These are phyloP conservation scores for Radiomyces spectabilis DNA, from an alignment of 192 early-diverging fungal species.

Conservation along the genomic window DNA sequence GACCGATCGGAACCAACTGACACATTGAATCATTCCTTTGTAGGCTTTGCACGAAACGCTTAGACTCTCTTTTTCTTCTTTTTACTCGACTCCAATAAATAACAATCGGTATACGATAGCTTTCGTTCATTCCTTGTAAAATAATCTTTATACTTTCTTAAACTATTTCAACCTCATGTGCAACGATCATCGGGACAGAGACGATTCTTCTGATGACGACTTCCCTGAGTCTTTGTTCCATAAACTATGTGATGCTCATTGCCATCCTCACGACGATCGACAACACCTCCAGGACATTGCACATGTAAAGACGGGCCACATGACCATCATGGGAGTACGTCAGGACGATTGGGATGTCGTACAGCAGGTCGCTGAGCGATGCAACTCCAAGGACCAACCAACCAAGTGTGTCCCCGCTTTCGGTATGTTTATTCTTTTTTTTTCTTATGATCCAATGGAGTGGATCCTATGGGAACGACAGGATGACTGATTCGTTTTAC, in stretches of 20 bases:
- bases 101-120: too few relatives aligned
- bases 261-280: constrained; percentile 28
- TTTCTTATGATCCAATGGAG: background rate
- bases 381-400: background rate
- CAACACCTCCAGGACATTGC: constrained; percentile 9
- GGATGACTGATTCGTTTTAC: too few relatives aligned
- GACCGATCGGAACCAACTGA: too few relatives aligned
- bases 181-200: too few relatives aligned
- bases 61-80: too few relatives aligned
- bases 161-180: too few relatives aligned
- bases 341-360: constrained; percentile 28
- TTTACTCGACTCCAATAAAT: too few relatives aligned
- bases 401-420: constrained; percentile 23
- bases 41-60: too few relatives aligned
- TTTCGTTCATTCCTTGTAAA: too few relatives aligned
- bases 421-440: constrained; percentile 6
- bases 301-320: constrained; percentile 13
- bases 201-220: background rate
- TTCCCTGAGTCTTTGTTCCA: constrained; percentile 1
- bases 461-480: background rate
- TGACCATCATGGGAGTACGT: constrained; percentile 29
- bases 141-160: too few relatives aligned
- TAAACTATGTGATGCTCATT: constrained; percentile 25
- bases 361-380: constrained; percentile 6
- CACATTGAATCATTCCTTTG: too few relatives aligned